Evolutionary conservation across 345 rosid species (phyloP).

Genomic region (Eucalyptus cladocalyx): DNA sequence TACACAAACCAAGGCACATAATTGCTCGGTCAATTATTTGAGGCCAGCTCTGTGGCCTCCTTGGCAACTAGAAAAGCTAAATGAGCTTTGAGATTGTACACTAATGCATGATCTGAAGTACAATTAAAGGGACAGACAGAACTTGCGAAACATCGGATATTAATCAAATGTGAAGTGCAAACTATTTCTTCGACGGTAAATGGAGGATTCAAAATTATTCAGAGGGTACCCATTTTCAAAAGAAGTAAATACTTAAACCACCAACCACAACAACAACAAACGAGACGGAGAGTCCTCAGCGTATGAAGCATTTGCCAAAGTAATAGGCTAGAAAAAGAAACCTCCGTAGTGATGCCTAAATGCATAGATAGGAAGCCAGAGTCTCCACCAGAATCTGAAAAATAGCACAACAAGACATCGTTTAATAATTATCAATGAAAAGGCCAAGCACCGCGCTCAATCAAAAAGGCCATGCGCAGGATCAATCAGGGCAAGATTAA

Average conservation of each 20-base stretch:
- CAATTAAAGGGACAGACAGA: neutral
- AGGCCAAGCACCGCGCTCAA: too few relatives aligned
- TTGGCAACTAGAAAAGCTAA: neutral
- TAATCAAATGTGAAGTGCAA: neutral
- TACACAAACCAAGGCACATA: neutral
- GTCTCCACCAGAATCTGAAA: too few relatives aligned
- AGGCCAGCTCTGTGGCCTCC: fast-evolving
- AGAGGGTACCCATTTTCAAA: neutral
- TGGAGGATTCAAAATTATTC: neutral
- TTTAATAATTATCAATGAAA: too few relatives aligned
- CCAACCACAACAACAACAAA: neutral
- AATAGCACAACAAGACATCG: too few relatives aligned
- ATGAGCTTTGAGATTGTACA: fast-evolving
- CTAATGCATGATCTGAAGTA: neutral
- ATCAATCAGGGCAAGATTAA: too few relatives aligned
- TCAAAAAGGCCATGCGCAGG: too few relatives aligned
- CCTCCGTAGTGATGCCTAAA: too few relatives aligned
- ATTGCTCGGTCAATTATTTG: neutral
- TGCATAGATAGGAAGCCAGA: too few relatives aligned
- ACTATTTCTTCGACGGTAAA: neutral
- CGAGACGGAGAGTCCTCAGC: neutral
- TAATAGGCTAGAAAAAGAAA: neutral
- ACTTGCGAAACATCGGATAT: fast-evolving
- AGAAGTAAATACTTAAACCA: neutral
- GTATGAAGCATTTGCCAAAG: neutral